Base-by-base conservation (phyloP, 768 basidiomycete genomes). In the Leccinum subgranulosum region DNA sequence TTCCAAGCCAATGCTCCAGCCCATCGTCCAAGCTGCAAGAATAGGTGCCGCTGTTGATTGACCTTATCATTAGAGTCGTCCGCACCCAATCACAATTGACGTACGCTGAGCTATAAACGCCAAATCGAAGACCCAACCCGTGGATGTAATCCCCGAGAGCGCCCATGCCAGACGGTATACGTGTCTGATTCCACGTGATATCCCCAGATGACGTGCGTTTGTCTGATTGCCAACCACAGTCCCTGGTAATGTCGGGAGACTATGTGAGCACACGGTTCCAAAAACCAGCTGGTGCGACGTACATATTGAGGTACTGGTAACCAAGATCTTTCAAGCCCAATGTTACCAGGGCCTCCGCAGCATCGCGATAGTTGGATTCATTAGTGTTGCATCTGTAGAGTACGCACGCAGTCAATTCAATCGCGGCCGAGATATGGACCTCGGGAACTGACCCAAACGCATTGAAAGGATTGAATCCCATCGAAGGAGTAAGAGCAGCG, bases 391-490 rank as follows among this genome's bases (percentile, higher is more conserved):
- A 62, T 34, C 61, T 62, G 25, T 17, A 34, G 33, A 17, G 14
- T 19, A 19, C 11, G 5, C 36, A 17, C 9, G 10, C 6, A 6
- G 14, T 29, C 3, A 23, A 14, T 11, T 19, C 4, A 41, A 19
- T 41, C 4, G 6, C 11, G 49, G 39, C 17, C 31, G 28, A 1
- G 6, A 31, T 11, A 10, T 21, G 19, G 29, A 11, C 2, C n/a
- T n/a, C 4, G 15, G 2, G 29, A 28, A 53, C 60, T 41, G 14
- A 62, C 61, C 10, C 9, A 33, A 53, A 60, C 8, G 51, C 58
- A 23, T 60, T 62, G 21, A 56, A 62, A 29, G 58, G 58, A 33
- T 62, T 62, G 55, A 58, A 59, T 23, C 61, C 61, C 58, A 56
- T 60, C 4, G 61, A 28, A 6, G 61, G 61, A 2, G 61, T 54